Evolutionary conservation across 768 basidiomycete genomes (phyloP).

Genomic region (Suillus fuscotomentosus): DNA sequence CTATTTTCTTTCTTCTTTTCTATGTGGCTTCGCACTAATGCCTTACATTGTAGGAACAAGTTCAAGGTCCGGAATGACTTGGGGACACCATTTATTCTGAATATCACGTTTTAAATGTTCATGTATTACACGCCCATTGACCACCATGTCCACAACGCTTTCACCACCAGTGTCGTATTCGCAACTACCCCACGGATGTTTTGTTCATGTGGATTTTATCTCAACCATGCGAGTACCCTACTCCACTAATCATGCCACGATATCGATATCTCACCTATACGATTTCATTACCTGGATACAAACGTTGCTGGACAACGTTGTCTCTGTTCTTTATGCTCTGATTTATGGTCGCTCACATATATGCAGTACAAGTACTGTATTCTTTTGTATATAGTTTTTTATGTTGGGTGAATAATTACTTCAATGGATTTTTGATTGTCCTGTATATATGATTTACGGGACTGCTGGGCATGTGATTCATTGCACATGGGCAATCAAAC

Average conservation of each 20-base stretch:
- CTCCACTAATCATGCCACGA: not conserved
- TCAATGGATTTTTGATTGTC: not conserved
- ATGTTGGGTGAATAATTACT: not conserved
- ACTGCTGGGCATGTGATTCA: not conserved
- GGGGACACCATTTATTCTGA: constrained; percentile 5
- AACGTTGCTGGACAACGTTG: not conserved
- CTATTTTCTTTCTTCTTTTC: not conserved
- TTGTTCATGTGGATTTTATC: not conserved
- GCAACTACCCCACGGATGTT: not conserved
- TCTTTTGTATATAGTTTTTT: not conserved
- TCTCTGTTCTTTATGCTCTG: not conserved
- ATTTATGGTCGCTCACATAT: not conserved
- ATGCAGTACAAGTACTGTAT: not conserved
- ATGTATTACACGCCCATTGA: not conserved
- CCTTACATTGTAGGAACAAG: constrained; percentile 14
- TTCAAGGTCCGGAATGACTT: constrained; percentile 4
- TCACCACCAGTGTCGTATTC: not conserved
- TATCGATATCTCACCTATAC: constrained; percentile 1
- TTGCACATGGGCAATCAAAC: not conserved
- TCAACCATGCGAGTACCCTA: not conserved
- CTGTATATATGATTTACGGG: not conserved
- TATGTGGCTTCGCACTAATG: not conserved
- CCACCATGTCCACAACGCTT: too few species aligned
- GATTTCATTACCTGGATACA: not conserved
- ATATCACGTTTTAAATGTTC: constrained; percentile 12